Conservation (phyloP, 1,284 basidiomycete genomes). For the Vanrija humicola region DNA sequence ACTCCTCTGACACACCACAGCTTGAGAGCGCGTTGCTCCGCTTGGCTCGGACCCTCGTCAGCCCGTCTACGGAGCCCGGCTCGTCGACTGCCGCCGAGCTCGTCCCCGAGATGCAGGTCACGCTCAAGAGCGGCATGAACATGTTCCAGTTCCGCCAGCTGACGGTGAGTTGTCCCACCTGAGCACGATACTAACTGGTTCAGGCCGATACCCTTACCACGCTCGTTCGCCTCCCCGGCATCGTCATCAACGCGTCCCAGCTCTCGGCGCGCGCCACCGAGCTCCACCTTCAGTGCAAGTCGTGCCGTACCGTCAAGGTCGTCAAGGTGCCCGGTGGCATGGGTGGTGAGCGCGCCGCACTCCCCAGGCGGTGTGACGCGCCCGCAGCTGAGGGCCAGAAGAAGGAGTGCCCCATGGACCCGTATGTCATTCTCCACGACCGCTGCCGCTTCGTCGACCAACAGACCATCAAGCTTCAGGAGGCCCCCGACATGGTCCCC, state of each 20-base stretch:
- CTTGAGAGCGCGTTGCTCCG: conserved; percentile 83
- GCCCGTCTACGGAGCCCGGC: conserved; percentile 58
- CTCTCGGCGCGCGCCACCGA: conserved; percentile 89
- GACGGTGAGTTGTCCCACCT: conserved; percentile 52
- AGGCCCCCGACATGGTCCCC: conserved; percentile 99
- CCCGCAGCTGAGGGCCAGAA: conserved; percentile 68
- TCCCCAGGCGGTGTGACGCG: conserved; percentile 81
- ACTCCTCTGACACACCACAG: conserved; percentile 50
- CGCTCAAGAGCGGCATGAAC: conserved; percentile 81
- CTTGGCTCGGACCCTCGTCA: conserved; percentile 73
- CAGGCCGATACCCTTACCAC: conserved; percentile 88
- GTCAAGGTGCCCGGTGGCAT: conserved; percentile 78
- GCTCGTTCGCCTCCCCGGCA: conserved; percentile 93
- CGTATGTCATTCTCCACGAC: conserved; percentile 92
- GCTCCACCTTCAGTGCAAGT: conserved; percentile 87
- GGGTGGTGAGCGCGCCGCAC: conserved; percentile 73
- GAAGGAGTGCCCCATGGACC: conserved; percentile 93
- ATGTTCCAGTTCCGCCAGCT: conserved; percentile 91
- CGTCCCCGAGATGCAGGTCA: conserved; percentile 84
- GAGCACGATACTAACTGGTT: conserved; percentile 9
- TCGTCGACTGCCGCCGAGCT: conserved; percentile 49
- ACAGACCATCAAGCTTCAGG: conserved; percentile 94
- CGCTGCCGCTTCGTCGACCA: conserved; percentile 94
- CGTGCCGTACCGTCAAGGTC: conserved; percentile 77
- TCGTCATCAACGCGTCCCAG: conserved; percentile 95